These are phyloP conservation scores for Phyllostachys edulis DNA, from an alignment of 176 grass and related monocot species.

Conservation along the genomic window DNA sequence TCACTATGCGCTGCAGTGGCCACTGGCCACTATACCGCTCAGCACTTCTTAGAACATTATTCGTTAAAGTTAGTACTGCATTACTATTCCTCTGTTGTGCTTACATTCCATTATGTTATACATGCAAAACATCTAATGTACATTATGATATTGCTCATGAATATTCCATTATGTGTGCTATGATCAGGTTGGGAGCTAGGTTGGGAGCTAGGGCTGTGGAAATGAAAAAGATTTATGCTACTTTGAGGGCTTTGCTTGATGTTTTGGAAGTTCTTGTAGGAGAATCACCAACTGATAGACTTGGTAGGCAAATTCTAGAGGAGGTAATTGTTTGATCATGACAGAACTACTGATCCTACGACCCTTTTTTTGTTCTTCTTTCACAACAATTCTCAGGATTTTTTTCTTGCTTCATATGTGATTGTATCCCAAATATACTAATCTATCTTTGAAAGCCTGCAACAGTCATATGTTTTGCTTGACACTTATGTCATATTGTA, in stretches of 20 bases:
- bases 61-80: slow-evolving; percentile 3
- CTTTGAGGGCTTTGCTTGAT: slow-evolving; percentile 85
- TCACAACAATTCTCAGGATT: background rate
- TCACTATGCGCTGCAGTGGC: background rate
- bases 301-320: slow-evolving; percentile 71
- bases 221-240: slow-evolving; percentile 92
- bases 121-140: background rate
- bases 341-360: background rate
- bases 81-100: background rate
- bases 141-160: slow-evolving; percentile 1
- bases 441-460: background rate
- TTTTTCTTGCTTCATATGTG: background rate
- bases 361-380: background rate
- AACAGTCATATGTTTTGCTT: slow-evolving; percentile 8
- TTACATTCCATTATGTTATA: background rate
- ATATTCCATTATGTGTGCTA: slow-evolving; percentile 27
- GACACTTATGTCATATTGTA: slow-evolving; percentile 13
- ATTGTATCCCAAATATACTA: background rate
- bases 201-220: slow-evolving; percentile 56
- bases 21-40: background rate
- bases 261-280: slow-evolving; percentile 73
- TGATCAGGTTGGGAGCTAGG: slow-evolving; percentile 65
- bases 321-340: slow-evolving; percentile 54
- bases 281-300: slow-evolving; percentile 54
- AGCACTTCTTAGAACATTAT: background rate